Base-by-base conservation (phyloP, 139 green algal species). In the Chlorella vulgaris region DNA sequence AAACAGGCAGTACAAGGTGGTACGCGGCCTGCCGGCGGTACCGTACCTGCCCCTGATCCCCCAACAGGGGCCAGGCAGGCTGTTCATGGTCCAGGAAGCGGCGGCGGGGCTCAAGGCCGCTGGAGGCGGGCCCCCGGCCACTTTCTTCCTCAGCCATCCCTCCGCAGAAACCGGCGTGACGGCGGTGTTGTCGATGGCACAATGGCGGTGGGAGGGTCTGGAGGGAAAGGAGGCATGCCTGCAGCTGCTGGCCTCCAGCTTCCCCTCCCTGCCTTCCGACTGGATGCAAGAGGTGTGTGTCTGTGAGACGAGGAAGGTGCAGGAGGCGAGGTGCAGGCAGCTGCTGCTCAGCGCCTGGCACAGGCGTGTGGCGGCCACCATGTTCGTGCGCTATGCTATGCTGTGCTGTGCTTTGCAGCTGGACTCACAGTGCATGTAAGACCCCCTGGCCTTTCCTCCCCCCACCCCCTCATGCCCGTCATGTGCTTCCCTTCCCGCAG, bases 11-110 rank as follows among this genome's bases (percentile, higher is more conserved):
- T 62, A 61, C 42, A 61, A 76, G 42, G 69, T 76, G 2, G n/a
- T 76, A 0, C 42, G 69, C 7, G 42, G 69, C 6, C 69, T 76
- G 42, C 69, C 28, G 28, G 40, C 69, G 35, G 2, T 76, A 40
- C 40, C 69, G 8, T 40, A 76, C 69, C 42, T 76, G 42, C 29
- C 40, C 26, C 42, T 76, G 7, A 6, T 38, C 28, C 69, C 69
- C 69, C 33, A n/a, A n/a, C 1, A 38, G 3, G 69, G 38, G 28
- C 39, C 6, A 19, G 69, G 69, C 69, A 5, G 69, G 28, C 40
- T 76, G 69, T 50, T 42, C 38, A 76, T 76, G 69, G 69, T 76
- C 7, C 28, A 28, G 10, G 69, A 76, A n/a, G 69, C 69, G 28
- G 22, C 69, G 28, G 69, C 69, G 40, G 69, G 38, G 28, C 28